Evolutionary conservation across 169 alveolate genomes (phyloP).

Genomic region (Plasmodium sp.): DNA sequence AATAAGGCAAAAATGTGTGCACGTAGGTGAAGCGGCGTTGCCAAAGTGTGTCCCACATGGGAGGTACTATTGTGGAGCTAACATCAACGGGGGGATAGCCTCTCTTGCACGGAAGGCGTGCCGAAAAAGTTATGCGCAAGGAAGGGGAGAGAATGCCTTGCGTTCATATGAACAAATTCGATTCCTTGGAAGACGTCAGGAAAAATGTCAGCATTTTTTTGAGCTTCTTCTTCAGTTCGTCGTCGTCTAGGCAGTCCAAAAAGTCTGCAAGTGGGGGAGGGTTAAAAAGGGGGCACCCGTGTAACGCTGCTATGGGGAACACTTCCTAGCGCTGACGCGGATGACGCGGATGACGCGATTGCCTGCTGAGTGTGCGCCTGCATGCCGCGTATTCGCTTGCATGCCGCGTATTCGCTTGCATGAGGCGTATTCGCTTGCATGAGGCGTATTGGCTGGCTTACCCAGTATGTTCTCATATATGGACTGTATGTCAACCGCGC

Average conservation of each 20-base stretch:
- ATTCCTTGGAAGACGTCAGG: conserved; percentile 65
- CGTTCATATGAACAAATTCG: conserved; percentile 36
- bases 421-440: no score
- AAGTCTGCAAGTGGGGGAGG: conserved; percentile 21
- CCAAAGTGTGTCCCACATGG: background rate
- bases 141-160: background rate
- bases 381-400: background rate
- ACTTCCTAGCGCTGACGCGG: background rate
- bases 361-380: background rate
- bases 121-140: background rate
- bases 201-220: conserved; percentile 61
- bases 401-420: no score
- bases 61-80: background rate
- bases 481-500: conserved; percentile 55
- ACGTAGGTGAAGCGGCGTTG: background rate
- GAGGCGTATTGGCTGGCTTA: background rate
- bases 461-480: conserved; percentile 71
- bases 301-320: background rate
- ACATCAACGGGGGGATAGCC: background rate
- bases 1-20: background rate
- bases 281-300: background rate
- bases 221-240: conserved; percentile 49
- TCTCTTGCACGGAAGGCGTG: background rate
- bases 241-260: conserved; percentile 48
- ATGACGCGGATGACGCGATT: background rate